phyloP scores from a whole-genome alignment of 495 filamentous ascomycete species.

The Saxophila tyrrhenica region DNA sequence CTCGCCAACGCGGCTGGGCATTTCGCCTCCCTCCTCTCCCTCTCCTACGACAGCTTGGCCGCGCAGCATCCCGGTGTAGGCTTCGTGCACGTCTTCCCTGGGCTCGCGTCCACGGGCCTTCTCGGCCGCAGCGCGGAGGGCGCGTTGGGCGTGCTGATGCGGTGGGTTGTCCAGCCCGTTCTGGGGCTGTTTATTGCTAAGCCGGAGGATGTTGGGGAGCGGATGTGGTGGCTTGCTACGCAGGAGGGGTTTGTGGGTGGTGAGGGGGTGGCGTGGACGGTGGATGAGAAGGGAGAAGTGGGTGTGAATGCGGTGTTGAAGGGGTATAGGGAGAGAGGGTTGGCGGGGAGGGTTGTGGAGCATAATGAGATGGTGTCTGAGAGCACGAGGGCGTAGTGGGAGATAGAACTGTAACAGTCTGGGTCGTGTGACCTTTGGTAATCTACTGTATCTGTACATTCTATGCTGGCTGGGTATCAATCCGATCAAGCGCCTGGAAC shows the following conservation, averaged over 20 bases:
- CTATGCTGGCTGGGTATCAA: neutral
- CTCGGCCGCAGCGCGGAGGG: slow-evolving; percentile 1
- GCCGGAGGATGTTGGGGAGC: slow-evolving; percentile 15
- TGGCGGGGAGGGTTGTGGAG: slow-evolving; percentile 6
- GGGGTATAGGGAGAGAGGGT: slow-evolving; percentile 3
- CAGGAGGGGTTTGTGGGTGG: neutral
- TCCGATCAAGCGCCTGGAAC: neutral
- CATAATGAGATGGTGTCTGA: slow-evolving; percentile 3
- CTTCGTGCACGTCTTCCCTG: slow-evolving; percentile 18
- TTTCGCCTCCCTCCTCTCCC: slow-evolving; percentile 15
- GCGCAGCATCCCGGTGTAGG: slow-evolving; percentile 15
- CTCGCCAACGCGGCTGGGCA: slow-evolving; percentile 7
- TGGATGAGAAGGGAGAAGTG: slow-evolving; percentile 1
- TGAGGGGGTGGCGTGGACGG: no score
- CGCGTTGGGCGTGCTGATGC: neutral
- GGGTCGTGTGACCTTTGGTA: no score
- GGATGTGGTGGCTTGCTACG: slow-evolving; percentile 14
- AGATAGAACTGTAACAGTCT: neutral
- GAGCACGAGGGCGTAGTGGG: neutral
- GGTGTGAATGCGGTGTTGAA: neutral
- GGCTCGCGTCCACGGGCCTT: slow-evolving; percentile 16
- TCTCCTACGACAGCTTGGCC: slow-evolving; percentile 16
- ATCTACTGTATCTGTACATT: neutral
- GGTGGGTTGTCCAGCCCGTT: slow-evolving; percentile 14
- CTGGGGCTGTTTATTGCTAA: slow-evolving; percentile 5